phyloP scores from a whole-genome alignment of 2,329 filamentous ascomycete genomes.

The Aspergillus oerlinghausenensis region DNA sequence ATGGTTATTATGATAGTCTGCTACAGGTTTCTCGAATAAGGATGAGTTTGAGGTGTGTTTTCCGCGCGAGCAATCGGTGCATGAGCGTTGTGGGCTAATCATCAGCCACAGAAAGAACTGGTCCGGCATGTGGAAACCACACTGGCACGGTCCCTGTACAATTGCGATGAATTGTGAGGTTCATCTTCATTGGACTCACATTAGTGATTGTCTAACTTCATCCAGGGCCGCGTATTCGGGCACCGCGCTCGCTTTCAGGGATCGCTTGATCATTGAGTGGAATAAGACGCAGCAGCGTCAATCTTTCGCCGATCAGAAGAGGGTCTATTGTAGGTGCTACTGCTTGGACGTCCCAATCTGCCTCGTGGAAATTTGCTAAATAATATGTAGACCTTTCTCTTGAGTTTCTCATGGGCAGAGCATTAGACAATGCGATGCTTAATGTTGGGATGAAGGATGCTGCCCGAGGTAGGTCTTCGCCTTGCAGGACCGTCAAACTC shows the following conservation, averaged over 20 bases:
- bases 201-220: conserved; percentile 6
- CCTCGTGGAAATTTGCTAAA: neutral
- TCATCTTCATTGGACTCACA: neutral
- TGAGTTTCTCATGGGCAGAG: conserved; percentile 95
- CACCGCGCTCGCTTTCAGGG: conserved; percentile 84
- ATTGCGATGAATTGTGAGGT: conserved; percentile 78
- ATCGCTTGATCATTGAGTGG: conserved; percentile 91
- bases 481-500: conserved; percentile 3
- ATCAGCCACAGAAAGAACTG: conserved; percentile 62
- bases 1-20: conserved; percentile 43
- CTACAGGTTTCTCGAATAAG: conserved; percentile 66
- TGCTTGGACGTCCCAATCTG: neutral
- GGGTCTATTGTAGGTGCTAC: conserved; percentile 69
- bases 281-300: conserved; percentile 97
- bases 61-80: neutral
- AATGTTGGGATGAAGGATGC: conserved; percentile 85
- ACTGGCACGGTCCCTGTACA: conserved; percentile 91
- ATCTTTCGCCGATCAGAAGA: conserved; percentile 84
- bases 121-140: conserved; percentile 96
- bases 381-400: conserved; percentile 68
- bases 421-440: conserved; percentile 97
- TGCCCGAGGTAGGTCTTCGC: conserved; percentile 62
- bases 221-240: conserved; percentile 78
- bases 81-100: conserved; percentile 1
- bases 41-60: conserved; percentile 66